Percentiles rank a stretch among this genome's conserved stretches.
These are phyloP conservation scores for Candida tallmaniae DNA, from an alignment of 805 yeast species.

Conservation along the genomic window DNA sequence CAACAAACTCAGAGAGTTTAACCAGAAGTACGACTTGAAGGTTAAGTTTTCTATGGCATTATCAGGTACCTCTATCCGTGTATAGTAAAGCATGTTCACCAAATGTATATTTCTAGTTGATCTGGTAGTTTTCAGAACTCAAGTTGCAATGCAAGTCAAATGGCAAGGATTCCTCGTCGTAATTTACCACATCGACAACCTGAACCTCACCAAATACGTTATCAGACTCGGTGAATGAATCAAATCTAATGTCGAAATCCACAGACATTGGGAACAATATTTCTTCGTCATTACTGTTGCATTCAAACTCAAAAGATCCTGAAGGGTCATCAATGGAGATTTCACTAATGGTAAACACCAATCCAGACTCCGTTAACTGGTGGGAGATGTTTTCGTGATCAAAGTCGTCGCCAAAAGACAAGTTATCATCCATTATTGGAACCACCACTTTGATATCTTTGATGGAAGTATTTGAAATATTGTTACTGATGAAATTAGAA, in stretches of 20 bases:
- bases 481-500: constrained; percentile 25
- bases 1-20: constrained; percentile 42
- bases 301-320: constrained; percentile 74
- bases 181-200: constrained; percentile 55
- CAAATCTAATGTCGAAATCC: constrained; percentile 48
- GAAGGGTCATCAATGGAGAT: constrained; percentile 49
- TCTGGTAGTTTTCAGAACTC: constrained; percentile 52
- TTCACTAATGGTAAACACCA: constrained; percentile 57
- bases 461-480: constrained; percentile 18
- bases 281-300: constrained; percentile 75
- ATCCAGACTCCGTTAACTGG: constrained; percentile 63
- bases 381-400: constrained; percentile 46
- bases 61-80: constrained; percentile 45
- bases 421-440: constrained; percentile 59
- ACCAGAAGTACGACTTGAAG: constrained; percentile 32
- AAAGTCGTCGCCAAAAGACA: no score
- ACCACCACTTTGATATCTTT: constrained; percentile 54
- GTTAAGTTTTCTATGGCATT: constrained; percentile 48
- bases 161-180: constrained; percentile 55
- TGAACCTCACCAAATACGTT: constrained; percentile 61
- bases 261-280: constrained; percentile 84
- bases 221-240: constrained; percentile 37
- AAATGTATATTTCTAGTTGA: constrained; percentile 19
- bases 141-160: constrained; percentile 61
- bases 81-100: constrained; percentile 6